Evolutionary conservation across 768 basidiomycete species (phyloP), one percentile per base, ranked within the genome.

Genomic region (Pulveroboletus sp.): DNA sequence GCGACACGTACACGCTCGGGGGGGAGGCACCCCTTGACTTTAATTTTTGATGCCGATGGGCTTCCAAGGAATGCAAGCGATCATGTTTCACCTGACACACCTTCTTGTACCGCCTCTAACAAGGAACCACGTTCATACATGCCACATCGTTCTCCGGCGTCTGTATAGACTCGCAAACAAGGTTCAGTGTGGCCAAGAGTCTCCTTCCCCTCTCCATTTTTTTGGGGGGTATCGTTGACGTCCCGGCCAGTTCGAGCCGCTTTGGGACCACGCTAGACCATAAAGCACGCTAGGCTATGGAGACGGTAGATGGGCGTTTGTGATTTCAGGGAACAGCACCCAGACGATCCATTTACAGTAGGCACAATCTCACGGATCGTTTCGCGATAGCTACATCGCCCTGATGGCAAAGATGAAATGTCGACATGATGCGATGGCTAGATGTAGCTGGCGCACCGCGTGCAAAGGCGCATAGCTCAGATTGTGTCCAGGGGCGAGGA

Each of bases 331-430:
- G 31, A 45, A 44, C 47, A 49, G 36, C 43, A 37, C 32, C 31
- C 30, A n/a, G 41, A n/a, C 3, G 12, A 31, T 15, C 21, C 44
- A 27, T 32, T 41, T 35, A n/a, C 28, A 26, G 44, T 18, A 33
- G 42, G 17, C 14, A 18, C 32, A 35, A 43, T 45, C 36, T 39
- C 21, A 46, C 57, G 52, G 51, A 31, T 24, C 26, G 45, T 60
- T 49, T 61, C 46, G 5, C 35, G 24, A 11, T 11, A 12, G 10
- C 6, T 39, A 12, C 45, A 60, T 57, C 9, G 4, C 49, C 50
- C 49, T 39, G 54, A 46, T 48, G 44, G 58, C 26, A 40, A 50
- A 52, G 43, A 47, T 45, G 43, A 41, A 30, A 42, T 43, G 36
- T 31, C 49, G 41, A 51, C 40, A 40, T 50, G 47, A 28, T 28